These are phyloP conservation scores for Pseudogymnoascus sp. DNA, from an alignment of 2,329 filamentous ascomycete species.

Conservation along the genomic window DNA sequence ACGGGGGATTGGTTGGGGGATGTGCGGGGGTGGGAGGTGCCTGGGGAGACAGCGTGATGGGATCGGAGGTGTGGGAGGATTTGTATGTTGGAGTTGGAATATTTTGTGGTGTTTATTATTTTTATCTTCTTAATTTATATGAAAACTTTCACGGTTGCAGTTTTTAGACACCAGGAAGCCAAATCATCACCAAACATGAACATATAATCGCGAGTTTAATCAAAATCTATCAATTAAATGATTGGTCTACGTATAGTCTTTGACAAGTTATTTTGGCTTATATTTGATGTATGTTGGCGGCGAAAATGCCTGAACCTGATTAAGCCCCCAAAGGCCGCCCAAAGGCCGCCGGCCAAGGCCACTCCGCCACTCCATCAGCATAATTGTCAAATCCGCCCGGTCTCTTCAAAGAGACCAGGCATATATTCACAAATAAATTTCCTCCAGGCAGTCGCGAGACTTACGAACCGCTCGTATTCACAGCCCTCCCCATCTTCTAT, in stretches of 20 bases:
- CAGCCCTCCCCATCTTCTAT: background rate
- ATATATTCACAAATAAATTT: background rate
- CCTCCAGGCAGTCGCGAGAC: background rate
- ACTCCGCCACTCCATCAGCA: background rate
- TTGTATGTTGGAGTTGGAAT: too few relatives aligned
- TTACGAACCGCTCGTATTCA: background rate
- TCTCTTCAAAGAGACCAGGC: background rate
- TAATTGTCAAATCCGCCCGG: background rate
- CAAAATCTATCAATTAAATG: background rate
- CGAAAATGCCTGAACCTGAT: background rate
- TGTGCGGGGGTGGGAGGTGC: conserved; percentile 14
- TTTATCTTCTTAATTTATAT: background rate
- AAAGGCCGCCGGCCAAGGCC: background rate
- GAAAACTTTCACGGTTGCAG: background rate
- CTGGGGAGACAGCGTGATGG: background rate
- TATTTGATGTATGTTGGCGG: background rate
- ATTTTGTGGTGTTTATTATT: background rate
- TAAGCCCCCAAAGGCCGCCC: background rate
- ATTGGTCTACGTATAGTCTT: background rate
- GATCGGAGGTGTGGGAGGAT: too few relatives aligned
- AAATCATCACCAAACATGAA: background rate
- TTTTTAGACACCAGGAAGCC: background rate
- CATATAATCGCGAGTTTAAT: background rate
- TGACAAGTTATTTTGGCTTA: background rate
- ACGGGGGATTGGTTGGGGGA: conserved; percentile 36